Base-by-base conservation (phyloP, 495 filamentous ascomycete species). In the Oidiodendron maius region DNA sequence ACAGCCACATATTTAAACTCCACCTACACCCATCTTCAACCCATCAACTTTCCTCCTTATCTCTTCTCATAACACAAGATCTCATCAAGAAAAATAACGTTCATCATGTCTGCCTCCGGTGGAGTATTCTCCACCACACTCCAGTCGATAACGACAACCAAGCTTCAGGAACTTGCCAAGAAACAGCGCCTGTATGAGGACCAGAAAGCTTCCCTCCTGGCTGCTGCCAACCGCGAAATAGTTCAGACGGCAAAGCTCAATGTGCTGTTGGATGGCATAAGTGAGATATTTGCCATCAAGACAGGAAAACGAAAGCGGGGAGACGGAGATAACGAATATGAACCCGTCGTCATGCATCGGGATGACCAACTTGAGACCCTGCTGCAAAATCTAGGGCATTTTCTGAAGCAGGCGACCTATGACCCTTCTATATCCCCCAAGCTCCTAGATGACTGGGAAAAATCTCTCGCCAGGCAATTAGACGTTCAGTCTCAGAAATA, bases 71-170 rank as follows among this genome's bases (percentile, higher is more conserved):
- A n/a, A n/a, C n/a, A n/a, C n/a, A n/a, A n/a, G n/a, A n/a, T n/a
- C n/a, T n/a, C n/a, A n/a, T n/a, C n/a, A n/a, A n/a, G n/a, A n/a
- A n/a, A n/a, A n/a, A n/a, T n/a, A 17, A 22, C 16, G 44, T 13
- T 16, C 41, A 55, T n/a, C 37, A 59, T 59, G 57, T 28, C 57
- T 30, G 56, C 57, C 39, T 59, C 55, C 2, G 40, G 40, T 22
- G 40, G 40, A 6, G 63, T 69, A 44, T 69, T 83, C 49, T 81
- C 81, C 6, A 71, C 80, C 57, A 82, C 80, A 13, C 69, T 86
- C 15, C 74, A 77, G 51, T 77, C 78, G 9, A 83, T 86, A 63
- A 86, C 81, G 17, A 65, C 65, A 23, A 81, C 77, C 37, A 86
- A 86, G 57, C 73, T 85, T 41, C 68, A 62, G 16, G 80, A 82